Evolutionary conservation across 208 protist genomes (phyloP), one percentile per base, ranked within the genome.

Genomic region (Leishmania tropica): DNA sequence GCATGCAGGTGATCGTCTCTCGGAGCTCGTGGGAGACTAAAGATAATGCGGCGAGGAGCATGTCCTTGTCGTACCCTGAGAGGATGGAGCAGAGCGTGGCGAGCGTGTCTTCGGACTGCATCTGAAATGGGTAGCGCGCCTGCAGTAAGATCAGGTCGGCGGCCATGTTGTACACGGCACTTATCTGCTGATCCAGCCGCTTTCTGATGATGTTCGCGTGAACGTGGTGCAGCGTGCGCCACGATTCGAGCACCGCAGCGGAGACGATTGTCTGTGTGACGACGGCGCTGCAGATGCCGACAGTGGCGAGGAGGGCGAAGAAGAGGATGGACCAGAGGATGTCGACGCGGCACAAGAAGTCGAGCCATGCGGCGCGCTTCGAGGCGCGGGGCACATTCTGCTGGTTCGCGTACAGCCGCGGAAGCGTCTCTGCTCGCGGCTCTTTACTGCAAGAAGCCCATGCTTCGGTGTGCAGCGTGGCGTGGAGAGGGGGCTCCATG

Each of bases 301-400:
- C 75, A 31, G 24, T 31, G 28, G 31, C 35, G 15, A 82, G 58
- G 56, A 83, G 48, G 2, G 45, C 2, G 31, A 74, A 83, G 74
- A 75, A 83, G 62, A 78, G n/a, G 15, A 62, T 53, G 2, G 80
- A 62, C 60, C 54, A 74, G 80, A 58, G 71, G 17, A 83, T 54
- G 37, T 83, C 80, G 48, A 83, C 24, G 48, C 80, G 80, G 31
- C 37, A 78, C n/a, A 83, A 7, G 28, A 83, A 64, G 54, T 42
- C 24, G 15, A 37, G 8, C 37, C 54, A 78, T 35, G 54, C 48
- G 8, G 48, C 53, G 72, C 47, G 45, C n/a, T 51, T 53, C 40
- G 48, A 54, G 47, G 72, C 15, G 48, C 35, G 73, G 24, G 47
- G 53, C 65, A 13, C 0, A 17, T 8, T 21, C 65, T 72, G 31